Conservation (phyloP, 148 eudicot species). For the Polygonum aviculare region DNA sequence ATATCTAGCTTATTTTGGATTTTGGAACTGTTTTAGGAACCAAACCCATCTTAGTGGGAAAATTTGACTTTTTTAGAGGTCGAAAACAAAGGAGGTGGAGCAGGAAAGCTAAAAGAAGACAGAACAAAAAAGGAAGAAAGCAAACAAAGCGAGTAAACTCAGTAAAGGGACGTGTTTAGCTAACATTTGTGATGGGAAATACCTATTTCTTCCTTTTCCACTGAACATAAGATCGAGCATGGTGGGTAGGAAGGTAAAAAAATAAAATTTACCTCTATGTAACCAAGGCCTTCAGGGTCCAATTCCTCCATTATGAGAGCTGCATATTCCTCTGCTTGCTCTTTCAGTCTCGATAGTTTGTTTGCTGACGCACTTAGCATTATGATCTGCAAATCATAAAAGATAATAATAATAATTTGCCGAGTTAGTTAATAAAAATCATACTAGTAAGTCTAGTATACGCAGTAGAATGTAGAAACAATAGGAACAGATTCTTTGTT, state of each 20-base stretch:
- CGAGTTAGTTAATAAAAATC: neutral
- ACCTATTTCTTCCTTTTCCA: neutral
- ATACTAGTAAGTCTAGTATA: neutral
- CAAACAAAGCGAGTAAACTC: neutral
- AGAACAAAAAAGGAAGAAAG: neutral
- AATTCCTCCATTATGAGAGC: slow-evolving; percentile 94
- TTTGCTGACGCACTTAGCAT: slow-evolving; percentile 94
- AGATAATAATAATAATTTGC: no score
- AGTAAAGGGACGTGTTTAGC: neutral
- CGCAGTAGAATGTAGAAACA: no score
- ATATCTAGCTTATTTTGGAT: neutral
- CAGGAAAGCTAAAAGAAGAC: neutral
- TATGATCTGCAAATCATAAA: slow-evolving; percentile 45
- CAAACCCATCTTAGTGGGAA: neutral
- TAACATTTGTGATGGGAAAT: neutral
- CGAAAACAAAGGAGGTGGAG: slow-evolving; percentile 4
- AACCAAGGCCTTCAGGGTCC: slow-evolving; percentile 92
- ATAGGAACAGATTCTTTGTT: no score
- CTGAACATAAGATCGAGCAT: neutral
- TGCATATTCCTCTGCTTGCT: slow-evolving; percentile 96
- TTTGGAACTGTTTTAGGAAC: neutral
- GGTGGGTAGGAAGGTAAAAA: no score
- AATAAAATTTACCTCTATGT: slow-evolving; percentile 51
- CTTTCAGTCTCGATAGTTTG: slow-evolving; percentile 67
- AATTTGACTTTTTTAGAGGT: slow-evolving; percentile 4